Conservation (phyloP, 805 yeast genomes). For the Lachancea cidri region DNA sequence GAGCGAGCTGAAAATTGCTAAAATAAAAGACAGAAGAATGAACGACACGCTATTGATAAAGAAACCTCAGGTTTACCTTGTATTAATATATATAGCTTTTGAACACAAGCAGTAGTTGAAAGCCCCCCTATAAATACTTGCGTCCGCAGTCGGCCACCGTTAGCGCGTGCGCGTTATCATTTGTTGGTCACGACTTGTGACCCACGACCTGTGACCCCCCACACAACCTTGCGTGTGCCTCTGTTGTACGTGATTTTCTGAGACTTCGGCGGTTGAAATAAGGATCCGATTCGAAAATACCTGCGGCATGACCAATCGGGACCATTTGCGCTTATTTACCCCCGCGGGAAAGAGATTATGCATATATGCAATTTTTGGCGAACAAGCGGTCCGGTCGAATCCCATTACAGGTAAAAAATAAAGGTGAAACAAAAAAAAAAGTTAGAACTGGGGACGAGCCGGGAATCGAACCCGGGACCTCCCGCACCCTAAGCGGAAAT, state of each 20-base stretch:
- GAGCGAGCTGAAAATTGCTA: neutral
- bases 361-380: neutral
- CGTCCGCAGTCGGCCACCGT: neutral
- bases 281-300: constrained; percentile 7
- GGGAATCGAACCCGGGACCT: constrained; percentile 25
- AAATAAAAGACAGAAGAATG: neutral
- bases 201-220: neutral
- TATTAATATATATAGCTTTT: neutral
- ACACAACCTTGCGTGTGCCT: neutral
- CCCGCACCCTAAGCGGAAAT: constrained; percentile 22
- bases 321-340: neutral
- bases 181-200: neutral
- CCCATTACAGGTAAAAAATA: neutral
- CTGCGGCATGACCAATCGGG: neutral
- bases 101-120: neutral
- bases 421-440: constrained; percentile 1
- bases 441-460: constrained; percentile 13
- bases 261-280: neutral
- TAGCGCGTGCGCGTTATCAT: too few species aligned
- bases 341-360: neutral
- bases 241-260: neutral
- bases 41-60: neutral
- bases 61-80: neutral
- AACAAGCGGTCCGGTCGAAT: neutral
- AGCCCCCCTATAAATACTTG: neutral